These are phyloP conservation scores for Candida sphagnicola DNA, from an alignment of 805 yeast species.

Conservation along the genomic window DNA sequence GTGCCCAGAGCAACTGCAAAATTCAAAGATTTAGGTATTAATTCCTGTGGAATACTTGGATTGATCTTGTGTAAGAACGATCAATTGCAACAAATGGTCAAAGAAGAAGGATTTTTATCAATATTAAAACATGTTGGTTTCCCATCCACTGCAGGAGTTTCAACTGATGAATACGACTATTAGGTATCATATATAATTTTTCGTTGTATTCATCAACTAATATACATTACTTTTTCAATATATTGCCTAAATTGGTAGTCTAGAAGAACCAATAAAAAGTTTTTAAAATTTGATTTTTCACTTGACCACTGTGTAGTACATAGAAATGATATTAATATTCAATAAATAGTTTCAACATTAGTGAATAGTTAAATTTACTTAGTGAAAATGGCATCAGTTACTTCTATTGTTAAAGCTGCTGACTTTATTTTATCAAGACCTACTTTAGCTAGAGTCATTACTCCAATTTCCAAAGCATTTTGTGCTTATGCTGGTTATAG, in stretches of 20 bases:
- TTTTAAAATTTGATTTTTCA: conserved; percentile 14
- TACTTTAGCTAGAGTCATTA: conserved; percentile 64
- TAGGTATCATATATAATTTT: conserved; percentile 15
- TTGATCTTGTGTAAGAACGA: conserved; percentile 70
- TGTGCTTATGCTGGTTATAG: conserved; percentile 84
- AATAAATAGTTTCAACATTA: background rate
- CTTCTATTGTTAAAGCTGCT: conserved; percentile 68
- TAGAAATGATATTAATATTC: too few species aligned
- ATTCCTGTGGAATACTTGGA: conserved; percentile 80
- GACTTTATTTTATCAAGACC: conserved; percentile 83
- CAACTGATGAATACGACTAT: conserved; percentile 64
- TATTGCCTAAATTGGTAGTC: conserved; percentile 23
- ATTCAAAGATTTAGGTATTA: conserved; percentile 59
- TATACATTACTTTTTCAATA: background rate
- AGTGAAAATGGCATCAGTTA: conserved; percentile 50
- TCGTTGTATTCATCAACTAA: background rate
- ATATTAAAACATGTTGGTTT: conserved; percentile 66
- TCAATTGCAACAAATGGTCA: conserved; percentile 46
- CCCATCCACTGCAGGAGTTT: conserved; percentile 52
- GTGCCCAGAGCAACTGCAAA: conserved; percentile 72
- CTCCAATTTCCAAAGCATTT: conserved; percentile 78
- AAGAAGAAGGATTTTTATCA: conserved; percentile 43
- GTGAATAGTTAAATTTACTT: background rate
- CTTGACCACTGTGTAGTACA: background rate
- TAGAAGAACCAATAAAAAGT: conserved; percentile 22